Conservation (phyloP, 768 basidiomycete genomes). For the Suillus spraguei region DNA sequence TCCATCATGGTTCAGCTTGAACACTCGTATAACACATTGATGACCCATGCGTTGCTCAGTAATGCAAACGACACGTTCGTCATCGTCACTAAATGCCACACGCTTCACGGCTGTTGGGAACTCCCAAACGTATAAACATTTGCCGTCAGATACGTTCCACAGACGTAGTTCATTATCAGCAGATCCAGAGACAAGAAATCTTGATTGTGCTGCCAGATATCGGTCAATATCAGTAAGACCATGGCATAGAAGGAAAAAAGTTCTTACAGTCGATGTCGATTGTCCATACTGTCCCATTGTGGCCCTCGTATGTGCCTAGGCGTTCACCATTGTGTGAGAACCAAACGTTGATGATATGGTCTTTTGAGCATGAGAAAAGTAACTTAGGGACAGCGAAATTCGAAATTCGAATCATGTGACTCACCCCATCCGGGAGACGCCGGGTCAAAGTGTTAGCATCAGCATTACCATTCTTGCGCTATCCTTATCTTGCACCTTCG, state of each 20-base stretch:
- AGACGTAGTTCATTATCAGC: slow-evolving; percentile 93
- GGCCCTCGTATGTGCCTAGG: slow-evolving; percentile 93
- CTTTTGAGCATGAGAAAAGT: slow-evolving; percentile 95
- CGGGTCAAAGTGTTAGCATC: too few relatives aligned
- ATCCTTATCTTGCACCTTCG: too few relatives aligned
- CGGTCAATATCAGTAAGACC: background rate
- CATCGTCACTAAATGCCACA: slow-evolving; percentile 88
- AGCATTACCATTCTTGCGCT: too few relatives aligned
- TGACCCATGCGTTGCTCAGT: slow-evolving; percentile 97
- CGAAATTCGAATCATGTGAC: too few relatives aligned
- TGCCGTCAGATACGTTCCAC: slow-evolving; percentile 88
- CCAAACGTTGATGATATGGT: slow-evolving; percentile 95
- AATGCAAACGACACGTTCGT: slow-evolving; percentile 83
- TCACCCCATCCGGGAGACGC: too few relatives aligned
- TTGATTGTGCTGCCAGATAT: slow-evolving; percentile 68
- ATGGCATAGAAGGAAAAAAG: slow-evolving; percentile 5
- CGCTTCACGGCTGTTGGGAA: slow-evolving; percentile 98
- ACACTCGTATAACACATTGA: slow-evolving; percentile 90
- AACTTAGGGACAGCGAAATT: too few relatives aligned
- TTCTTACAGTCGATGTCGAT: slow-evolving; percentile 91
- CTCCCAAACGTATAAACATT: slow-evolving; percentile 95
- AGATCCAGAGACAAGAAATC: slow-evolving; percentile 86
- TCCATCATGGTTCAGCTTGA: slow-evolving; percentile 79
- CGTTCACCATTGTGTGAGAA: slow-evolving; percentile 97
- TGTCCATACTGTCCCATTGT: slow-evolving; percentile 97